Conservation (phyloP, 305 asterid genomes). For the Solanum hybrid region DNA sequence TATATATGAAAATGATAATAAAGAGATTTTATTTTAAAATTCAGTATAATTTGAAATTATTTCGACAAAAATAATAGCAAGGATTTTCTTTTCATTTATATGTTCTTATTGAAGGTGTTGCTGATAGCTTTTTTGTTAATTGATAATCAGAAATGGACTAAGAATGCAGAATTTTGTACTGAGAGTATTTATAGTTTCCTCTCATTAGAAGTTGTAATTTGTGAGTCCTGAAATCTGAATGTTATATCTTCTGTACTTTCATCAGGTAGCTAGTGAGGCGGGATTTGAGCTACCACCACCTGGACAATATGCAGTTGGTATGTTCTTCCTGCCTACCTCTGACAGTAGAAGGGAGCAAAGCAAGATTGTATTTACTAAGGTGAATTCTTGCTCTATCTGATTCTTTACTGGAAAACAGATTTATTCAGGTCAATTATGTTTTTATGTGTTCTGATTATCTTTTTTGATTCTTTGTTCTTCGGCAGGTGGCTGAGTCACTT, state of each 20-base stretch:
- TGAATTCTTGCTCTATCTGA: conserved; percentile 8
- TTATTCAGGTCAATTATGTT: not conserved
- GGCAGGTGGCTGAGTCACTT: conserved; percentile 94
- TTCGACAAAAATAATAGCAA: not conserved
- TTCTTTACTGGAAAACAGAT: not conserved
- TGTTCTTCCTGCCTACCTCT: conserved; percentile 96
- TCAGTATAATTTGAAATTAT: not conserved
- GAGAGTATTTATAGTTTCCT: not conserved
- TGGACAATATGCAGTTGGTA: conserved; percentile 93
- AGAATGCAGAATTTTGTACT: not conserved
- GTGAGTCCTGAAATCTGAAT: not conserved
- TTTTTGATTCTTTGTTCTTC: not conserved
- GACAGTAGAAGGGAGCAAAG: conserved; percentile 87
- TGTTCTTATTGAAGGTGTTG: not conserved
- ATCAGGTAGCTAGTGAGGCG: conserved; percentile 60
- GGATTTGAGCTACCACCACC: conserved; percentile 90
- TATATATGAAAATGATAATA: not conserved
- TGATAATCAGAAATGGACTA: not conserved
- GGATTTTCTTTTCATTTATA: not conserved
- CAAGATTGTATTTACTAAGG: conserved; percentile 86
- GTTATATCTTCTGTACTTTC: not conserved
- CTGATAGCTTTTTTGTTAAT: not conserved
- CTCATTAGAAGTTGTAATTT: not conserved
- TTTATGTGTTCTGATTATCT: not conserved
- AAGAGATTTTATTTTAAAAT: not conserved